phyloP scores from a whole-genome alignment of 148 eudicot genomes.

The Camellia granthamiana region DNA sequence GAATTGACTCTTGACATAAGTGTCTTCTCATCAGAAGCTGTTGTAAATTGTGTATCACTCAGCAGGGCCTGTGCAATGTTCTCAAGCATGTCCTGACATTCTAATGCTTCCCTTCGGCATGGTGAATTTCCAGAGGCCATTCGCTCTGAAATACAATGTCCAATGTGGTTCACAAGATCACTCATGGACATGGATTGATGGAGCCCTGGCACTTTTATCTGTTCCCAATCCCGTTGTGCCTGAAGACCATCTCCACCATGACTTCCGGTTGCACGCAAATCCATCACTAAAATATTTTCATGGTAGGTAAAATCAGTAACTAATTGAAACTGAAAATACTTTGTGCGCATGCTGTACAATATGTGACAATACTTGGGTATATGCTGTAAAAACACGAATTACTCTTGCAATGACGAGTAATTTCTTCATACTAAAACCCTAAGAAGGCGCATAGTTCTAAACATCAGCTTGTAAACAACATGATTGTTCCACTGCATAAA shows the following conservation, averaged over 20 bases:
- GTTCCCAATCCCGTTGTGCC: slow-evolving; percentile 39
- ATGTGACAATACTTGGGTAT: neutral
- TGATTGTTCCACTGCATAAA: neutral
- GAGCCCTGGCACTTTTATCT: slow-evolving; percentile 42
- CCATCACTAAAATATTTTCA: slow-evolving; percentile 38
- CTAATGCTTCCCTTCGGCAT: slow-evolving; percentile 33
- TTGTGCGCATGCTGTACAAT: neutral
- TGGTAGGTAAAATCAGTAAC: neutral
- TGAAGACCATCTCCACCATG: slow-evolving; percentile 14
- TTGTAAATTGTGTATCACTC: slow-evolving; percentile 47
- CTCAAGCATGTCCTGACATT: slow-evolving; percentile 53
- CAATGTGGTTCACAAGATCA: slow-evolving; percentile 70
- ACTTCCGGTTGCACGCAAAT: slow-evolving; percentile 32
- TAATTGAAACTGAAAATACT: neutral
- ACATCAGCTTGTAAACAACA: neutral
- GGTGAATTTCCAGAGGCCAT: slow-evolving; percentile 31
- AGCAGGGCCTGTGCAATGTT: slow-evolving; percentile 59
- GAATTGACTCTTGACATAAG: slow-evolving; percentile 72
- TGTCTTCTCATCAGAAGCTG: slow-evolving; percentile 60
- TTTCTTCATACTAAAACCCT: neutral
- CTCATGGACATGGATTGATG: slow-evolving; percentile 61
- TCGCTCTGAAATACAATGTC: slow-evolving; percentile 54
- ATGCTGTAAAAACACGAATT: neutral
- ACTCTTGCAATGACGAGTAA: neutral
- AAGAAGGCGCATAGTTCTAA: neutral